phyloP scores from a whole-genome alignment of 1,284 basidiomycete genomes.

The Ustilago crameri region DNA sequence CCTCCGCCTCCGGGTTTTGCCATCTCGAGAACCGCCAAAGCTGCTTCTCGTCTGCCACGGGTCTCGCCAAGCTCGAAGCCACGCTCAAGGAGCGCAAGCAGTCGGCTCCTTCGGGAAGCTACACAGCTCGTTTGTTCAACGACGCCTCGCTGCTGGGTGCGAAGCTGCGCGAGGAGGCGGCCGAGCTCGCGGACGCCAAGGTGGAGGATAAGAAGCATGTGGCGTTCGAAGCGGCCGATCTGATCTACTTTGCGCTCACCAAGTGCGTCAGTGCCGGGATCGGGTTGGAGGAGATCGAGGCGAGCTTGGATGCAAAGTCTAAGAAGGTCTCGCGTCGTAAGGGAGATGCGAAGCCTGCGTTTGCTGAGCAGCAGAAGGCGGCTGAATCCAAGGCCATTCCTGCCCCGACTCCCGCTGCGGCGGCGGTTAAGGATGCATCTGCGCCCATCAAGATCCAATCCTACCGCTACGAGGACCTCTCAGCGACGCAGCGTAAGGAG shows the following conservation, averaged over 20 bases:
- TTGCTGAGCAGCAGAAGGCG: conserved; percentile 70
- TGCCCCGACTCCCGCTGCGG: conserved; percentile 24
- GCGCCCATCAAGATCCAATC: conserved; percentile 71
- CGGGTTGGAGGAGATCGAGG: conserved; percentile 84
- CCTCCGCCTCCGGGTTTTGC: conserved; percentile 77
- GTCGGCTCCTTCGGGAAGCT: conserved; percentile 87
- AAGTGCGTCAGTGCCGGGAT: conserved; percentile 89
- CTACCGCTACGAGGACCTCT: conserved; percentile 67
- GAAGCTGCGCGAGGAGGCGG: conserved; percentile 98
- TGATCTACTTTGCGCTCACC: conserved; percentile 91
- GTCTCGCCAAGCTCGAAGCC: conserved; percentile 83
- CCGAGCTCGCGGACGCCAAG: conserved; percentile 88
- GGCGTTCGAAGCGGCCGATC: conserved; percentile 95
- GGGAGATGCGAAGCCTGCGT: conserved; percentile 93
- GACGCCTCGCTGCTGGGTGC: conserved; percentile 83
- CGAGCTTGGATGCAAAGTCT: conserved; percentile 84
- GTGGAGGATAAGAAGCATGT: conserved; percentile 78
- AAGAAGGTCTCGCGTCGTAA: conserved; percentile 86
- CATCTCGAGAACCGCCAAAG: conserved; percentile 77
- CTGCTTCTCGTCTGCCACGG: conserved; percentile 82
- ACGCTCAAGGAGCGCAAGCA: conserved; percentile 80
- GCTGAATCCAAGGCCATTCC: conserved; percentile 57
- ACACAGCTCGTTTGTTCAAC: conserved; percentile 88
- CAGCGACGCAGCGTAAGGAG: conserved; percentile 74
- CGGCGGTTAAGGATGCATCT: conserved; percentile 59